Conservation (phyloP, 2,329 filamentous ascomycete genomes). For the Ceratocystis eucalypticola region DNA sequence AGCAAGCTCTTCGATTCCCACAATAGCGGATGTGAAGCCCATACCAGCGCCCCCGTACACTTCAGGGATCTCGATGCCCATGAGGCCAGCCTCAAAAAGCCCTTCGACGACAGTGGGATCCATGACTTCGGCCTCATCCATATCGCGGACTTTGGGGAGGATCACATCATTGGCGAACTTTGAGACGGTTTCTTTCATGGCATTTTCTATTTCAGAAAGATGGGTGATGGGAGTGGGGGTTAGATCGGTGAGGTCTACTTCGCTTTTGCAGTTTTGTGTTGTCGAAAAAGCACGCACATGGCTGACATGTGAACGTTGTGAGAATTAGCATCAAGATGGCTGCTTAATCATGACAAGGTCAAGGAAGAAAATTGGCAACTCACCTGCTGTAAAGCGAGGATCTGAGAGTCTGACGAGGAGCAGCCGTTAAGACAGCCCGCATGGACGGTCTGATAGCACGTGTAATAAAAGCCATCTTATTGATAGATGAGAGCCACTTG, state of each 20-base stretch:
- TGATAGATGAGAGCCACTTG: background rate
- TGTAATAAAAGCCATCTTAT: slow-evolving; percentile 18
- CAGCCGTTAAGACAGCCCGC: background rate
- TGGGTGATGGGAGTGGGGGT: slow-evolving; percentile 87
- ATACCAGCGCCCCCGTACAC: slow-evolving; percentile 93
- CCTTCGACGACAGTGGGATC: slow-evolving; percentile 77
- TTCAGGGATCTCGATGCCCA: slow-evolving; percentile 95
- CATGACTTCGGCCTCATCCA: slow-evolving; percentile 96
- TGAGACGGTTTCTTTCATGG: slow-evolving; percentile 80
- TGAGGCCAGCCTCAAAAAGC: slow-evolving; percentile 91
- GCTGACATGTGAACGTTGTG: slow-evolving; percentile 22
- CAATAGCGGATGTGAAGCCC: slow-evolving; percentile 95
- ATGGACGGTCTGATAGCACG: slow-evolving; percentile 16
- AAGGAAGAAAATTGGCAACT: background rate
- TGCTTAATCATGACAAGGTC: background rate
- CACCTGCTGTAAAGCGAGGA: background rate
- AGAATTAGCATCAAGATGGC: slow-evolving; percentile 4
- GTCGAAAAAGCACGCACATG: slow-evolving; percentile 43
- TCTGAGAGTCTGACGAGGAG: background rate
- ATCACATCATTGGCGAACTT: slow-evolving; percentile 86
- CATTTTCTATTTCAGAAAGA: slow-evolving; percentile 73
- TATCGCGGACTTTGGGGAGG: slow-evolving; percentile 81
- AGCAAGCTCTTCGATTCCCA: slow-evolving; percentile 93
- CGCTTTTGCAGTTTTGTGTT: slow-evolving; percentile 41
- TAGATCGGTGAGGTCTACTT: slow-evolving; percentile 56